Evolutionary conservation across 164 flowering plant genomes (phyloP), one percentile per base, ranked within the genome.

Genomic region (Dillenia turbinata): DNA sequence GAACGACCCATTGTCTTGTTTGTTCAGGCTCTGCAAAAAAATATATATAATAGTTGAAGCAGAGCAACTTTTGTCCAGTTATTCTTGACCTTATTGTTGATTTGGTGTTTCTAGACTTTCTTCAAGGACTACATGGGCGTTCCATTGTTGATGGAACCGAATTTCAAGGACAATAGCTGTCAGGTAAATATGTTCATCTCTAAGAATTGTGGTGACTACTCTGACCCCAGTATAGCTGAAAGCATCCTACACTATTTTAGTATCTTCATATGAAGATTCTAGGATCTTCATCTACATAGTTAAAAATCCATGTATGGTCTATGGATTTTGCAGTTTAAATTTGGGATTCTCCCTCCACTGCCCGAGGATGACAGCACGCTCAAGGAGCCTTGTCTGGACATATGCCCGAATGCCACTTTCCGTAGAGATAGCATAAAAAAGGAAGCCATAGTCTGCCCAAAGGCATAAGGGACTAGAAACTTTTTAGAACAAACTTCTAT

Each of bases 121-220:
- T 83, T 93, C 76, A 79, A 77, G 60, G 91, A 90, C 46, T 67
- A 79, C 76, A 90, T 89, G 98, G 98, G 98, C 11, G 87, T 90
- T 47, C 95, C 96, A n/a, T 58, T 93, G 40, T 46, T 78, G 58
- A 93, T 93, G 98, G 98, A 93, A 67, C 98, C 98, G 49, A 86
- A 89, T 71, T 93, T 85, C 73, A 74, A 57, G 9, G 95, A 93
- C 63, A 90, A 84, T 67, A 93, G 98, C 78, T 93, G 98, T 68
- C 97, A 86, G 97, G 97, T 93, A 78, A 70, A 53, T 53, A 14
- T 7, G 2, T 52, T 24, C 17, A n/a, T 14, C 12, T 13, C 2
- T 12, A 8, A 10, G 48, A 19, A 19, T 19, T 19, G 22, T 19
- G 22, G 22, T 19, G 22, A 19, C 22, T 19, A 19, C 22, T 19